phyloP scores from a whole-genome alignment of 345 rosid species.

The Moricandia moricandioides region DNA sequence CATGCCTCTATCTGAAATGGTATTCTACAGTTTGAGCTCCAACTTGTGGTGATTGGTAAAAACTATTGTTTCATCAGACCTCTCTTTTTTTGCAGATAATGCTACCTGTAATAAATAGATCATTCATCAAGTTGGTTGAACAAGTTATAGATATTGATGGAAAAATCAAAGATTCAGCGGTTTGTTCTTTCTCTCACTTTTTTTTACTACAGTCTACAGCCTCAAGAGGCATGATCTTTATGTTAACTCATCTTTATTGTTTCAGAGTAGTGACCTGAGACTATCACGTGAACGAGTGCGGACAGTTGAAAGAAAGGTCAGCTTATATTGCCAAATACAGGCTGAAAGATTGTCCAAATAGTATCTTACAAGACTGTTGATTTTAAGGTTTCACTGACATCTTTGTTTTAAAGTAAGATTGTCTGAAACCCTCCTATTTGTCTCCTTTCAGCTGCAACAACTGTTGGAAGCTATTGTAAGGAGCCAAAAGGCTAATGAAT shows the following conservation, averaged over 20 bases:
- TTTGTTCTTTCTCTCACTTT: constrained; percentile 40
- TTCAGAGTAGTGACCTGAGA: constrained; percentile 71
- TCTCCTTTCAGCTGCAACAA: constrained; percentile 60
- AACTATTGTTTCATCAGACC: not conserved
- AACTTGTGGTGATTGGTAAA: too few relatives aligned
- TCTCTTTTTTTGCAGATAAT: constrained; percentile 49
- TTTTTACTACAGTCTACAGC: not conserved
- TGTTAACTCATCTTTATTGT: constrained; percentile 24
- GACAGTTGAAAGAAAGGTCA: constrained; percentile 73
- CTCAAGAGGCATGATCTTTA: not conserved
- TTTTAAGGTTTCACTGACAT: not conserved
- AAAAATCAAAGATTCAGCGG: constrained; percentile 80
- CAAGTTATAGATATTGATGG: constrained; percentile 79
- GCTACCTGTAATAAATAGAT: constrained; percentile 50
- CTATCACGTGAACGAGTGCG: constrained; percentile 64
- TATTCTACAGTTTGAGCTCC: constrained; percentile 27
- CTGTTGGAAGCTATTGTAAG: constrained; percentile 64
- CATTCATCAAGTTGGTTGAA: constrained; percentile 56
- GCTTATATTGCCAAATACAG: not conserved
- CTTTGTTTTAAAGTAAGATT: not conserved
- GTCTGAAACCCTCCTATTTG: constrained; percentile 8
- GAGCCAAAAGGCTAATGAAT: constrained; percentile 52
- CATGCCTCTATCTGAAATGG: constrained; percentile 76
- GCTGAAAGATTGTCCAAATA: not conserved
- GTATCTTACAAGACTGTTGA: not conserved